Base-by-base conservation (phyloP, 2,329 filamentous ascomycete genomes). In the Plectosphaerella cucumerina region DNA sequence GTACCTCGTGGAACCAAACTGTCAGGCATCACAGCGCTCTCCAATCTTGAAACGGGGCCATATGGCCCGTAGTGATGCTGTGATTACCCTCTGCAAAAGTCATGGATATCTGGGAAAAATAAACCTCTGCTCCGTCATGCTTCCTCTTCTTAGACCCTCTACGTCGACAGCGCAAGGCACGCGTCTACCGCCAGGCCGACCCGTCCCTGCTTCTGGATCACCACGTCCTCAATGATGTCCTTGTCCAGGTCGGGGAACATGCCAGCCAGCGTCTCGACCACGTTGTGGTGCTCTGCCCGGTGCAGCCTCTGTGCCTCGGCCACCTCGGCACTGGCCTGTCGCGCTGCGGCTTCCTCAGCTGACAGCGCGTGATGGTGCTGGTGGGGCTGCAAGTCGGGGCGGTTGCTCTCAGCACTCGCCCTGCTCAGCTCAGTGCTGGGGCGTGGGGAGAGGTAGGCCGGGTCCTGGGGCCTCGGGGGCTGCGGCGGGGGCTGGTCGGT, bases 221-320 rank as follows among this genome's bases (percentile, higher is more conserved):
- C 94, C 39, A 99, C 94, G 71, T 99, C 94, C 62, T 92, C 92
- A 64, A 99, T 97, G 35, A 99, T 81, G 46, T 99, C 95, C 62
- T 85, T 84, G 67, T 99, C 94, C 47, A 99, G 75, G 64, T 95
- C 91, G 1, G 94, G 94, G 67, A 99, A 99, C 94, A 99, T 99
- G 60, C 90, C 88, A 45, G 90, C 86, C 51, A 99, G 73, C 34
- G 94, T 97, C 70, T 97, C 94, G 3, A 97, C 93, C 8, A 99
- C 85, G 60, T 91, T 93, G 49, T 83, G 78, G 69, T 97, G 92
- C 74, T 99, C 94, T 50, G 87, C 86, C 34, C 85, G 78, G 59
- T 94, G 85, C 53, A 97, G 83, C 15, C 88, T 78, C 57, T 91
- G 83, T 8, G 93, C 93, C 66, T 99, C 89, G 10, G 93, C 93